Evolutionary conservation across 495 filamentous ascomycete genomes (phyloP), one percentile per base, ranked within the genome.

Genomic region (Mycothermus thermophilus): DNA sequence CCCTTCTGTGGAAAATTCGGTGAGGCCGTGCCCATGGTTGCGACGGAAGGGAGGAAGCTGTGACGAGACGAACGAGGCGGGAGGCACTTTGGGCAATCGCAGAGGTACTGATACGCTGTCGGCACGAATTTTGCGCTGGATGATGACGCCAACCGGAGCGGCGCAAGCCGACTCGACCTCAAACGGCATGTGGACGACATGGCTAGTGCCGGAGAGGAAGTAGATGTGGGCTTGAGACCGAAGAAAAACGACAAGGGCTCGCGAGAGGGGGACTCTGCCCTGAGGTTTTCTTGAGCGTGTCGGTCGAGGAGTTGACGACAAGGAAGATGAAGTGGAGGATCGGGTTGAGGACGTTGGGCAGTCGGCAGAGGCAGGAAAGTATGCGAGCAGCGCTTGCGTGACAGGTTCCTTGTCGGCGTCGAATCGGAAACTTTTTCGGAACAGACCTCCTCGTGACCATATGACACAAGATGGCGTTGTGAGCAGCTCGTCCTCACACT

Each of bases 211-310:
- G 12, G 78, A 67, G n/a, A 94, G 71, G 52, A 88, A 93, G 64
- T 81, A 92, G 46, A 96, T 73, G 49, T 94, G 90, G 16, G 83
- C 86, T 50, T 95, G 88, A 3, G 82, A 81, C 54, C 86, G 90
- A 38, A 99, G 71, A 43, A 95, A 79, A 25, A 96, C 78, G 5
- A 96, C 85, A 32, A 99, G 60, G 17, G 90, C 80, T 46, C 79
- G 69, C 53, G 75, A 60, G 45, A 76, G 50, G 26, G 37, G 16
- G n/a, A n/a, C n/a, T n/a, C n/a, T n/a, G n/a, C n/a, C n/a, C n/a
- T n/a, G n/a, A n/a, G n/a, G n/a, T n/a, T n/a, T n/a, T n/a, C n/a
- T n/a, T n/a, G 2, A 41, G 41, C 8, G 35, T 44, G 36, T 35
- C 48, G 37, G 32, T 43, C 5, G 16, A 1, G 27, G 31, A 2